A percentile compares a stretch with the other conserved stretches of the same genome.
These are phyloP conservation scores for Candida namnaoensis DNA, from an alignment of 805 yeast genomes.

Conservation along the genomic window DNA sequence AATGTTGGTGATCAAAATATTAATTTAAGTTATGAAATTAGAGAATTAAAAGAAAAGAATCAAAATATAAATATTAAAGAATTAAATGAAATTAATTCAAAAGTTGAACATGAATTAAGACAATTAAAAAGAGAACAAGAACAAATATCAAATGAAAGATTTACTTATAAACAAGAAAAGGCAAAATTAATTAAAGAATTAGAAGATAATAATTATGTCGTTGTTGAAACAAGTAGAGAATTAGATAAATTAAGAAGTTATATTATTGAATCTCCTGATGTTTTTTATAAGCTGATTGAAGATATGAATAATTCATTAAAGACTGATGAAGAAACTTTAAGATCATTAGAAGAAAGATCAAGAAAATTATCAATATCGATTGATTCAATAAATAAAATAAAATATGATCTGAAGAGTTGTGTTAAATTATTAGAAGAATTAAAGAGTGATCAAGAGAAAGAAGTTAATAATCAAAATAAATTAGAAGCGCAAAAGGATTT, in stretches of 20 bases:
- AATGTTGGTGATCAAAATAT: conserved; percentile 32
- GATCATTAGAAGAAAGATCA: conserved; percentile 35
- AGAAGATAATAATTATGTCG: conserved; percentile 50
- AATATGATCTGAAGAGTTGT: conserved; percentile 12
- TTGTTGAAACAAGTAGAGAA: conserved; percentile 48
- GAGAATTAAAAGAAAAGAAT: conserved; percentile 24
- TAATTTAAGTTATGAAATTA: conserved; percentile 24
- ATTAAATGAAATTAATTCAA: conserved; percentile 38
- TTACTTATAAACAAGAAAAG: conserved; percentile 56
- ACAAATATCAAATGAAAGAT: conserved; percentile 49
- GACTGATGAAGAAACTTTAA: conserved; percentile 27
- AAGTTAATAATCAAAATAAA: conserved; percentile 6
- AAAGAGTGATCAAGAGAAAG: conserved; percentile 9
- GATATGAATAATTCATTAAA: conserved; percentile 40
- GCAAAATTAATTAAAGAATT: conserved; percentile 45
- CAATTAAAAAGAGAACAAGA: conserved; percentile 57
- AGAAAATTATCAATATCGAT: conserved; percentile 44
- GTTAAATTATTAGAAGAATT: conserved; percentile 14
- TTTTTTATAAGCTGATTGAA: conserved; percentile 40
- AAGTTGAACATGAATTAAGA: conserved; percentile 54
- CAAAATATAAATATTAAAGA: conserved; percentile 27
- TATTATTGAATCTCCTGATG: conserved; percentile 50
- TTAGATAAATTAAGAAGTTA: conserved; percentile 52
- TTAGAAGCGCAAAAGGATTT: conserved; percentile 10
- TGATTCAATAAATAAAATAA: conserved; percentile 41